Percentiles rank a stretch among this genome's conserved stretches.
Conservation (phyloP, 371 early-diverging fungal genomes). For the Dentiscutata heterogama region DNA sequence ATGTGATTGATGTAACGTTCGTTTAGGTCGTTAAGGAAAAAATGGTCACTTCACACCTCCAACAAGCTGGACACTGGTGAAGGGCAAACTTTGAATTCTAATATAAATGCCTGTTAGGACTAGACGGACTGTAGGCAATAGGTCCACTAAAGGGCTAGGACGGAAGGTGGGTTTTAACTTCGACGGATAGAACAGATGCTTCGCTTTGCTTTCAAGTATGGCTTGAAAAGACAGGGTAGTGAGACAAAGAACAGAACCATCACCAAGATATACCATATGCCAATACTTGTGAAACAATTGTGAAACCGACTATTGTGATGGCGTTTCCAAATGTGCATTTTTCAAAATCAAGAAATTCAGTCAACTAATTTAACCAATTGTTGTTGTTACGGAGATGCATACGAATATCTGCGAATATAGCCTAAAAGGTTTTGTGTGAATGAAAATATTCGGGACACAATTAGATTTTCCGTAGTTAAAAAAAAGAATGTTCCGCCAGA, state of each 20-base stretch:
- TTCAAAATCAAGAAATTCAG: neutral
- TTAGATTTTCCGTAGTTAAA: neutral
- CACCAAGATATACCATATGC: slow-evolving; percentile 11
- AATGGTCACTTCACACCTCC: slow-evolving; percentile 31
- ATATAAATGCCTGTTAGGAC: slow-evolving; percentile 43
- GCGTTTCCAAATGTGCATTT: neutral
- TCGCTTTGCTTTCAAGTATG: slow-evolving; percentile 39
- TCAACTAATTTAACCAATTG: neutral
- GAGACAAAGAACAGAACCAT: neutral
- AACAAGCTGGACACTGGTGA: neutral
- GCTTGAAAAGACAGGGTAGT: slow-evolving; percentile 24
- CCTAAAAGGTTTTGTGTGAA: neutral
- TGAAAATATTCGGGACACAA: neutral
- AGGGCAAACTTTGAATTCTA: slow-evolving; percentile 11
- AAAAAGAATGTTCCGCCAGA: neutral
- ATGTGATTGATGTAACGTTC: slow-evolving; percentile 31
- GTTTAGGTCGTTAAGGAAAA: slow-evolving; percentile 36
- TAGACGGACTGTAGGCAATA: slow-evolving; percentile 45
- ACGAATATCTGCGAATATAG: neutral
- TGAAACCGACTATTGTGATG: neutral
- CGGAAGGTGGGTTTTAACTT: slow-evolving; percentile 16
- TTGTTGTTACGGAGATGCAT: neutral
- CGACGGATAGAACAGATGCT: slow-evolving; percentile 19
- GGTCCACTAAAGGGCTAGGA: slow-evolving; percentile 40
- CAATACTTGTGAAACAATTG: slow-evolving; percentile 16